A percentile compares a stretch with the other conserved stretches of the same genome.
phyloP scores from a whole-genome alignment of 1,139 yeast genomes.

The Suhomyces guaymorum region DNA sequence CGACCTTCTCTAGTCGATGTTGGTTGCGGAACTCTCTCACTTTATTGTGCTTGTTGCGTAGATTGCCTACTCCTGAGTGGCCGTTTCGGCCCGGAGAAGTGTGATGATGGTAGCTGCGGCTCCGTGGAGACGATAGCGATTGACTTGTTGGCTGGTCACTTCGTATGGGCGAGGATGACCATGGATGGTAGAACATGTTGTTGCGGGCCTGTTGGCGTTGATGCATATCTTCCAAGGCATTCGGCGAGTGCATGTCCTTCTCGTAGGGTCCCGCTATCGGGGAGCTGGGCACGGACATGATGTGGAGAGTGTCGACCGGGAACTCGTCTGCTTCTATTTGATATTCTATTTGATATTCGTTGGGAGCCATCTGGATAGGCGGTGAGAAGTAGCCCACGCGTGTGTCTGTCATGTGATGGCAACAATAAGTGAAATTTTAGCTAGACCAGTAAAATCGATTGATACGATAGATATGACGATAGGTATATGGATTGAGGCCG shows the following conservation, averaged over 20 bases:
- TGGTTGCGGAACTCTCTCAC: constrained; percentile 31
- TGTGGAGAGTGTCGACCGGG: constrained; percentile 14
- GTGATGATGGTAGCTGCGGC: constrained; percentile 9
- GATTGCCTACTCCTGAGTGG: constrained; percentile 18
- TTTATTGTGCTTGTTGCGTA: constrained; percentile 31
- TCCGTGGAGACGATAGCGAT: constrained; percentile 6
- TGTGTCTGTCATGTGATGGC: constrained; percentile 4
- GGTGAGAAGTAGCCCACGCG: constrained; percentile 2
- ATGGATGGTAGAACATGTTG: constrained; percentile 10
- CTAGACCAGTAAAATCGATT: too few relatives aligned
- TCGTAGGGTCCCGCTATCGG: constrained; percentile 5
- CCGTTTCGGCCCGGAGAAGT: constrained; percentile 5
- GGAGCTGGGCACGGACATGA: constrained; percentile 16
- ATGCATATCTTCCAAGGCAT: constrained; percentile 13
- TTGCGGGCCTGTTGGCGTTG: constrained; percentile 13
- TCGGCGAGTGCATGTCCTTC: constrained; percentile 4
- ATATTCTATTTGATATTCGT: too few relatives aligned
- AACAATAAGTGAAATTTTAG: too few relatives aligned
- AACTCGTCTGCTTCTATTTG: constrained; percentile 16
- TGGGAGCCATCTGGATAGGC: neutral
- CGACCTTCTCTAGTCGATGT: constrained; percentile 27
- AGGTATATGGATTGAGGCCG: too few relatives aligned
- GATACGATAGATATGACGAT: too few relatives aligned
- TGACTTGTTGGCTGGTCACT: neutral
- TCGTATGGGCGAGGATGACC: constrained; percentile 11